Evolutionary conservation across 176 grass and related monocot genomes (phyloP), one percentile per base, ranked within the genome.

Genomic region (Thinopyrum elongatum): DNA sequence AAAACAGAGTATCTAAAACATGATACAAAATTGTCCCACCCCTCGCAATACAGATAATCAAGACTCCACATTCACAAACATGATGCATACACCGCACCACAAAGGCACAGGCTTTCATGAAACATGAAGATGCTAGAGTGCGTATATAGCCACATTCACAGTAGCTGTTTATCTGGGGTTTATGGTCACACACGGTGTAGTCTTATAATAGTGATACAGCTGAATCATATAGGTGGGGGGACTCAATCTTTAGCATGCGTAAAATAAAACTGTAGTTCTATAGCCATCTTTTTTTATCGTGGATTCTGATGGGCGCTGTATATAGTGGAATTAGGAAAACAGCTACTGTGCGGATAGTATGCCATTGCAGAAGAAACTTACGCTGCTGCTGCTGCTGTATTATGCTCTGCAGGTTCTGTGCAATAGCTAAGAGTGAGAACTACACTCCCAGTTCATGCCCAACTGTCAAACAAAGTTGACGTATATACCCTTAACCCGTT

Each of bases 401-500:
- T 83, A 42, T 70, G 80, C 62, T 46, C 35, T 81, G 28, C 39
- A 88, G 80, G 31, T 62, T 47, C 10, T 71, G 22, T 70, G 3
- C 76, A 77, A 88, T 62, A 83, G 4, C 74, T 61, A 88, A 83
- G 74, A 70, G 35, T 21, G 35, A 35, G 29, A 65, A 79, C 9
- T 23, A 39, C 26, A 51, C 47, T 79, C 39, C 10, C n/a, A 3
- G 70, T 82, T 83, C 34, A 42, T 57, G 15, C 64, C 78, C 27
- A 82, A 38, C 47, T 72, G 63, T 47, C 38, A 63, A 82, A 30
- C n/a, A 64, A 19, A 36, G 5, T 70, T 38, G 66, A 81, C 74
- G 77, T 63, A 62, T 72, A 58, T 72, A 70, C 26, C 51, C 55
- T 83, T 70, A 47, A 36, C 22, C 53, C 55, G 22, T 59, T 47